Base-by-base conservation (phyloP, 257 asterid genomes). In the Gynochthodes officinalis region DNA sequence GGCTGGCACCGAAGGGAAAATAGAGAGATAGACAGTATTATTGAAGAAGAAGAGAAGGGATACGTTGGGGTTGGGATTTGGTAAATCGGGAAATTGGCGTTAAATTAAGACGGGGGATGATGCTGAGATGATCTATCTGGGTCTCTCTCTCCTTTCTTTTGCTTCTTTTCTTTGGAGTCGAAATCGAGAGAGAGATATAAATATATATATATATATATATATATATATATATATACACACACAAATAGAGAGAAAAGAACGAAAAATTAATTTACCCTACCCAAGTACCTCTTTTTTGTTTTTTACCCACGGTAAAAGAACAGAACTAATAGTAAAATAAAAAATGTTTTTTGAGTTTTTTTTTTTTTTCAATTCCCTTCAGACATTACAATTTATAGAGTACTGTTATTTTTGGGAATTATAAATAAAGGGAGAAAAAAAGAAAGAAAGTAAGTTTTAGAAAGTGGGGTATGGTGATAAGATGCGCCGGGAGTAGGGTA, bases 171-270 rank as follows among this genome's bases (percentile, higher is more conserved):
- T 79, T 81, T 80, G 85, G 86, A 77, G 90, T 78, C 84, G 87
- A 86, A 84, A 82, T 87, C 86, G 88, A 85, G 86, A 81, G 82
- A 69, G 55, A 73, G 63, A 69, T 54, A 19, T 27, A 21, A 50
- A 28, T 12, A 52, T 4, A 19, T 8, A 1, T 15, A 23, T 37
- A 35, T 63, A 63, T 35, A 35, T 63, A 13, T 35, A 43, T 4
- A 28, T 35, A 30, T 37, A 63, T 63, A 63, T 62, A 16, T 18
- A 6, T 46, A 46, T 46, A 46, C 11, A 46, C 5, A 46, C 50
- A 6, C 8, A 32, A 32, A 37, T 75, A 39, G 75, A 62, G 78
- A 50, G 65, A 11, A 54, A 44, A 63, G 43, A 42, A 42, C 9
- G 12, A 1, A 6, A 42, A n/a, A n/a, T n/a, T n/a, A n/a, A n/a